phyloP scores from a whole-genome alignment of 306 rosid genomes.

The Trifolium pratense region DNA sequence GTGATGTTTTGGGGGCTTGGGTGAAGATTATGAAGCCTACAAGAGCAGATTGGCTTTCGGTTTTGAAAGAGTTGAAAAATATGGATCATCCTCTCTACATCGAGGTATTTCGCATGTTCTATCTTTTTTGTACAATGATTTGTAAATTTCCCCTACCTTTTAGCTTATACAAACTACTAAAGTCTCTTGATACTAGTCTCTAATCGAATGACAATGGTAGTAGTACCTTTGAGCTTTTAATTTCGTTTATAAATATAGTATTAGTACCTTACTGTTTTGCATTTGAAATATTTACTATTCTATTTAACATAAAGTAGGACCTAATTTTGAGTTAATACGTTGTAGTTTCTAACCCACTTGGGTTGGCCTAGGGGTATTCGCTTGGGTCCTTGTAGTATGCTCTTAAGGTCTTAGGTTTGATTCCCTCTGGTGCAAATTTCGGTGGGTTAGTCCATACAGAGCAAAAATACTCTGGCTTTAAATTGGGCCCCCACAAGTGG shows the following conservation, averaged over 20 bases:
- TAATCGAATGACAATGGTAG: neutral
- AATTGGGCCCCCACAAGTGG: too few relatives aligned
- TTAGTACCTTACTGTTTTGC: neutral
- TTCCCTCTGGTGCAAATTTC: too few relatives aligned
- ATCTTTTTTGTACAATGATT: neutral
- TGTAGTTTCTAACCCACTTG: neutral
- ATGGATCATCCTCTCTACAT: slow-evolving; percentile 70
- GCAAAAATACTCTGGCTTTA: too few relatives aligned
- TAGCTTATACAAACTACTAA: neutral
- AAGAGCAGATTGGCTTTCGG: slow-evolving; percentile 86
- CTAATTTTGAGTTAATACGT: neutral
- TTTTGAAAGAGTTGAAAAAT: slow-evolving; percentile 69
- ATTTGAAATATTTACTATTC: neutral
- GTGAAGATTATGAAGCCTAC: slow-evolving; percentile 75
- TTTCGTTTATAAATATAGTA: neutral
- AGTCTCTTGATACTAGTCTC: neutral
- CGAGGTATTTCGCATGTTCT: slow-evolving; percentile 54
- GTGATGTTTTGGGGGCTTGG: slow-evolving; percentile 73
- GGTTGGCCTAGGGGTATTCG: too few relatives aligned
- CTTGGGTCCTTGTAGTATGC: too few relatives aligned
- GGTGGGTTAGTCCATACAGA: too few relatives aligned
- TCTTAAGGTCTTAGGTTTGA: too few relatives aligned
- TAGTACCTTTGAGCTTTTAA: neutral
- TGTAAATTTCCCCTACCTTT: neutral
- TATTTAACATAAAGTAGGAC: neutral